phyloP scores from a whole-genome alignment of 2,329 filamentous ascomycete species.

The Epichloe sylvatica region DNA sequence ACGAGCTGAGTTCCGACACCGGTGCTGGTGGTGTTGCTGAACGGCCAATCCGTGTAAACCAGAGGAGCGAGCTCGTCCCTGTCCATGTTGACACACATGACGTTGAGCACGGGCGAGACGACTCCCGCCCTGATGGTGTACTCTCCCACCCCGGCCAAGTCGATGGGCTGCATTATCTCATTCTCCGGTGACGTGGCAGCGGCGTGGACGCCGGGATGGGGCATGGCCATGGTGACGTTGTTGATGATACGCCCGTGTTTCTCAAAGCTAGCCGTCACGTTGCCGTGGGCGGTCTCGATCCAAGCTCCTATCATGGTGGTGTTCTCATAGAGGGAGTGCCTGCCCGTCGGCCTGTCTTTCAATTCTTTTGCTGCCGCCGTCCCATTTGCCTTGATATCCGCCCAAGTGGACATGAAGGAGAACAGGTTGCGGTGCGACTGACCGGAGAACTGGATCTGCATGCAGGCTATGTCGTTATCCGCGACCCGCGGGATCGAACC shows the following conservation, averaged over 20 bases:
- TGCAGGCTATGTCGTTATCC: constrained; percentile 39
- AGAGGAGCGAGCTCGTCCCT: constrained; percentile 46
- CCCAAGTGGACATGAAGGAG: constrained; percentile 45
- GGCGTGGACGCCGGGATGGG: constrained; percentile 52
- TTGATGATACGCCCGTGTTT: constrained; percentile 48
- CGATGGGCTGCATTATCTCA: constrained; percentile 53
- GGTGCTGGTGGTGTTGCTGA: constrained; percentile 20
- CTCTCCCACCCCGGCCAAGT: constrained; percentile 50
- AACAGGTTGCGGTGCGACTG: constrained; percentile 57
- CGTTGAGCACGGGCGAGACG: constrained; percentile 56
- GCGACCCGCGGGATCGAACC: constrained; percentile 23
- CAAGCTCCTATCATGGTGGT: constrained; percentile 56
- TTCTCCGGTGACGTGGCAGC: constrained; percentile 51
- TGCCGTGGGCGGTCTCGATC: constrained; percentile 42
- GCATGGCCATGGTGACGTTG: constrained; percentile 66
- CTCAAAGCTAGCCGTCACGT: constrained; percentile 37
- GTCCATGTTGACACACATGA: constrained; percentile 56
- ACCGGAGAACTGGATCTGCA: constrained; percentile 56
- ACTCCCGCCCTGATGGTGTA: constrained; percentile 56
- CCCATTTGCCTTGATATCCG: constrained; percentile 27
- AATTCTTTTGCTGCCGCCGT: constrained; percentile 28
- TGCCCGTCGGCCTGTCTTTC: constrained; percentile 40
- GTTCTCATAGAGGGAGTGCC: constrained; percentile 54
- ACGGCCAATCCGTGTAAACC: constrained; percentile 48
- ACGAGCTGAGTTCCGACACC: constrained; percentile 20